phyloP scores from a whole-genome alignment of 768 basidiomycete genomes.

The Arthromyces matolae region DNA sequence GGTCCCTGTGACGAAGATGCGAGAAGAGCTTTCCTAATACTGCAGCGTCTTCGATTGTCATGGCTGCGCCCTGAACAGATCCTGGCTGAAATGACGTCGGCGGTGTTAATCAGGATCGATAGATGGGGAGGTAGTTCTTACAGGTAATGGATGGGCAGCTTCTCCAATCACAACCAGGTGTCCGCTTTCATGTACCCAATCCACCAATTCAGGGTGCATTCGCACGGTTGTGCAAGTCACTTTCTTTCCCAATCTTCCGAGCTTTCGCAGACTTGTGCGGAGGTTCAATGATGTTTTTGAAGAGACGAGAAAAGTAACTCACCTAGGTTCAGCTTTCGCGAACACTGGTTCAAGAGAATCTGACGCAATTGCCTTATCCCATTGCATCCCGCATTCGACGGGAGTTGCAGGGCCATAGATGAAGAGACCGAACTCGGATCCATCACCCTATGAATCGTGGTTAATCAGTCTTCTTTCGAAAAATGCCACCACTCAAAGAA shows the following conservation, averaged over 20 bases:
- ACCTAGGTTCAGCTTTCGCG: constrained; percentile 36
- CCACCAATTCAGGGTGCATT: constrained; percentile 36
- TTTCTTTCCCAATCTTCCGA: constrained; percentile 32
- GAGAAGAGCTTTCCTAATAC: constrained; percentile 59
- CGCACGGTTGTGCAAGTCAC: constrained; percentile 34
- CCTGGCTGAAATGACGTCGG: constrained; percentile 36
- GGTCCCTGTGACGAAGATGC: constrained; percentile 41
- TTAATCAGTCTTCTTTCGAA: constrained; percentile 4
- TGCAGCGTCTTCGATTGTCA: constrained; percentile 58
- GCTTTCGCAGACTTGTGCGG: constrained; percentile 30
- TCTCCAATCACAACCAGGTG: constrained; percentile 49
- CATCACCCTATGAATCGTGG: constrained; percentile 33
- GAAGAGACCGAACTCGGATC: constrained; percentile 25
- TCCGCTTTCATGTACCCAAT: constrained; percentile 47
- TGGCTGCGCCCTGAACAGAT: constrained; percentile 43
- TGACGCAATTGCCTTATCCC: constrained; percentile 23
- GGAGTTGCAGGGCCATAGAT: constrained; percentile 26
- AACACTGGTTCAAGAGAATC: constrained; percentile 27
- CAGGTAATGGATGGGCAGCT: constrained; percentile 53
- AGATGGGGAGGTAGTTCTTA: constrained; percentile 21
- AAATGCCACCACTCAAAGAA: neutral
- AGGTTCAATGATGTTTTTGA: neutral
- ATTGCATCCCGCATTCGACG: constrained; percentile 23
- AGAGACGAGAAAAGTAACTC: constrained; percentile 3
- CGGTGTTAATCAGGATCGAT: neutral